Base-by-base conservation (phyloP, 2,329 filamentous ascomycete genomes). In the Bipolaris bicolor region DNA sequence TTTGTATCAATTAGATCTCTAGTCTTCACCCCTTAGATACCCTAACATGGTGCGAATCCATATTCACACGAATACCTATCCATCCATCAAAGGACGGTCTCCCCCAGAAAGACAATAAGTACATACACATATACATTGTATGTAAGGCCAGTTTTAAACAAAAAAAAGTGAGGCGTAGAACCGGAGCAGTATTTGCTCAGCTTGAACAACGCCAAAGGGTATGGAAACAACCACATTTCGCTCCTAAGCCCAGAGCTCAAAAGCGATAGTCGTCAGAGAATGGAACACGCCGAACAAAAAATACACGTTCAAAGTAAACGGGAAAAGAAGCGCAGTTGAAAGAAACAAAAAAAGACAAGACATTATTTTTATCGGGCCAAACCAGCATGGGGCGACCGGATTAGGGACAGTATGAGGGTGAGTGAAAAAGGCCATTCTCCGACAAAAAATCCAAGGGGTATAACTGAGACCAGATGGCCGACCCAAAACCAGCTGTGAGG, bases 351-450 rank as follows among this genome's bases (percentile, higher is more conserved):
- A 22, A 39, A 40, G 39, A 46, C 46, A 64, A 66, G 57, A 69
- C 64, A 69, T 71, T 66, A 70, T 40, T 49, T 52, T 49, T 54
- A 52, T 26, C 24, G 7, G 49, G 52, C 58, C 56, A 57, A 26
- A 26, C 24, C 24, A 26, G 24, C 7, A 26, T 26, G 24, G 7
- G 24, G 58, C 50, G 55, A 49, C 52, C 62, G 52, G 44, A 62
- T 58, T 59, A 65, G 63, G 49, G 61, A 67, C 57, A 54, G 63
- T 67, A 66, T 64, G 56, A 63, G 24, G 59, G 56, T 62, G 59
- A 51, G 52, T 58, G 45, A 47, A 37, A 44, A 22, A 51, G 54
- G 43, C 39, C 40, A 43, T 52, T 57, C 51, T 50, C 51, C 48
- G 45, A 26, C 24, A 26, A 26, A 26, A 26, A 51, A 49, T 60